These are phyloP conservation scores for Penicillium roqueforti DNA, from an alignment of 495 filamentous ascomycete genomes.

Conservation along the genomic window DNA sequence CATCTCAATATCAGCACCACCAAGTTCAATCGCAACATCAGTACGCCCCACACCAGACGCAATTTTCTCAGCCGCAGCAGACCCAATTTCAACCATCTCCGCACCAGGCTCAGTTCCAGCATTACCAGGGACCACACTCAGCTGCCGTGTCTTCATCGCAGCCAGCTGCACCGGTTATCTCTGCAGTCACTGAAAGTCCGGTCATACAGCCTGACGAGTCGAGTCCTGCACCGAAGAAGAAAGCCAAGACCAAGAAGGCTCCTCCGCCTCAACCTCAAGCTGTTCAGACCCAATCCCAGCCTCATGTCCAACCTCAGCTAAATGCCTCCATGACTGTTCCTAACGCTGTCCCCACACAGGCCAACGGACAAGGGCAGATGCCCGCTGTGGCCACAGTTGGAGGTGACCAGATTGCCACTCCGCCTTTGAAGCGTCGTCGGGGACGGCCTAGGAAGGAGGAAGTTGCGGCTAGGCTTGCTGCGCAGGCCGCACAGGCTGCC, in stretches of 20 bases:
- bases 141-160: slow-evolving; percentile 4
- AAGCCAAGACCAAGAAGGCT: slow-evolving; percentile 18
- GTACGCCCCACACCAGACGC: slow-evolving; percentile 8
- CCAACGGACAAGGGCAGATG: slow-evolving; percentile 18
- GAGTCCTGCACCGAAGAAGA: slow-evolving; percentile 26
- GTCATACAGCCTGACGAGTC: slow-evolving; percentile 10
- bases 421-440: slow-evolving; percentile 22
- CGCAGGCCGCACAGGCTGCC: slow-evolving; percentile 18
- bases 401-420: slow-evolving; percentile 9
- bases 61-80: slow-evolving; percentile 13
- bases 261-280: slow-evolving; percentile 10
- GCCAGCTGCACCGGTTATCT: slow-evolving; percentile 1
- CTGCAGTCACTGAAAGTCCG: slow-evolving; percentile 2
- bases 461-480: slow-evolving; percentile 23
- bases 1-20: slow-evolving; percentile 23
- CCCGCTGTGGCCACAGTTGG: neutral
- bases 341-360: slow-evolving; percentile 4
- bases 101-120: slow-evolving; percentile 18
- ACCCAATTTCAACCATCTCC: slow-evolving; percentile 12
- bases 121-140: slow-evolving; percentile 21
- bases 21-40: slow-evolving; percentile 14
- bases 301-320: neutral
- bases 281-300: slow-evolving; percentile 2
- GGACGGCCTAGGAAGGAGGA: slow-evolving; percentile 30
- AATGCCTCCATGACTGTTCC: neutral